Conservation (phyloP, 495 filamentous ascomycete genomes). For the Diplogelasinospora grovesii region DNA sequence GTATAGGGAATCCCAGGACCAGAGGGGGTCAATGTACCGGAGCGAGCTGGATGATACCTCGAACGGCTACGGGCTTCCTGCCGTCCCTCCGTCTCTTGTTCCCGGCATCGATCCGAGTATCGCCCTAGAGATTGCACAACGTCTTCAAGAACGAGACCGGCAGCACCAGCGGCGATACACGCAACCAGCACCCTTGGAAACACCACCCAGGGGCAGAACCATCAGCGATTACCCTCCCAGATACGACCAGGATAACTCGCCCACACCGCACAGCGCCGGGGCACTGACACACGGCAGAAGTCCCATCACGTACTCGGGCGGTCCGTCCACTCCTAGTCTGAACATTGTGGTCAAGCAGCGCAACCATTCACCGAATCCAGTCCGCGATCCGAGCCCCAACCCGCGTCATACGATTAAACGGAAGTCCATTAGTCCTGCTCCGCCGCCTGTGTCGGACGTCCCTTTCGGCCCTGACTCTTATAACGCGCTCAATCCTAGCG, state of each 20-base stretch:
- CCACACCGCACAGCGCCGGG: conserved; percentile 14
- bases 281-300: conserved; percentile 19
- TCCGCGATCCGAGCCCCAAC: conserved; percentile 20
- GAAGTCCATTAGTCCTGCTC: conserved; percentile 74
- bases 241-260: conserved; percentile 19
- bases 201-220: conserved; percentile 33
- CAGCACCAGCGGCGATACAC: conserved; percentile 37
- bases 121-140: conserved; percentile 51
- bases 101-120: conserved; percentile 59
- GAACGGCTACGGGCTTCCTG: conserved; percentile 32
- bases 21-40: conserved; percentile 16
- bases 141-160: conserved; percentile 41
- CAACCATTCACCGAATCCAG: conserved; percentile 54
- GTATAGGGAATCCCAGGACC: conserved; percentile 14
- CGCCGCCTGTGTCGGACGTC: conserved; percentile 55
- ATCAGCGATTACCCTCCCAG: conserved; percentile 31
- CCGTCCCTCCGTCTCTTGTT: conserved; percentile 61
- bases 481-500: conserved; percentile 60
- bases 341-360: conserved; percentile 32
- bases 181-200: conserved; percentile 27
- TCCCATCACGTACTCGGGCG: conserved; percentile 32
- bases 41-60: conserved; percentile 31
- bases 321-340: conserved; percentile 30
- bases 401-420: conserved; percentile 50
- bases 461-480: conserved; percentile 92